A percentile compares a stretch with the other conserved stretches of the same genome.
Conservation (phyloP, 768 basidiomycete genomes). For the Boletus speciosus region DNA sequence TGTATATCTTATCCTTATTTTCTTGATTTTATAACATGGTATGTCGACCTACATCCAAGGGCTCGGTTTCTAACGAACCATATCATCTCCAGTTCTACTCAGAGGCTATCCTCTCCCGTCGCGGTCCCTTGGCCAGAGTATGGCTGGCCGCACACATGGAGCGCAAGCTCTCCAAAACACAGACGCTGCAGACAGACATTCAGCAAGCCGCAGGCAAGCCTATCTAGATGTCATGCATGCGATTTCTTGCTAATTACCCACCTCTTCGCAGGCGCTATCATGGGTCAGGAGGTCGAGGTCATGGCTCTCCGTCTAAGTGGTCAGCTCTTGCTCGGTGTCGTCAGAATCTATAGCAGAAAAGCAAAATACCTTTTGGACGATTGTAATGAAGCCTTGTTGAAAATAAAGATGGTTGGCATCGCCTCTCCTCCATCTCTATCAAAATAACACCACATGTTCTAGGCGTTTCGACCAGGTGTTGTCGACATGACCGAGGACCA, state of each 20-base stretch:
- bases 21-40: slow-evolving; percentile 27
- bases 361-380: slow-evolving; percentile 97
- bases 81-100: slow-evolving; percentile 71
- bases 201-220: slow-evolving; percentile 80
- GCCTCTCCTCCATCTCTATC: background rate
- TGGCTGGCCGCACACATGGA: slow-evolving; percentile 99
- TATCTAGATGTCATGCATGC: background rate
- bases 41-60: background rate
- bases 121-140: slow-evolving; percentile 92
- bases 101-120: slow-evolving; percentile 88
- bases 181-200: slow-evolving; percentile 93
- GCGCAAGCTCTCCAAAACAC: slow-evolving; percentile 93
- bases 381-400: slow-evolving; percentile 92
- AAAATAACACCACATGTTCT: slow-evolving; percentile 1
- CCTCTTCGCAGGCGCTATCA: slow-evolving; percentile 68
- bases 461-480: slow-evolving; percentile 93
- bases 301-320: slow-evolving; percentile 97
- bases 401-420: slow-evolving; percentile 82
- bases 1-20: slow-evolving; percentile 19
- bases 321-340: slow-evolving; percentile 93
- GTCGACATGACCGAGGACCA: slow-evolving; percentile 98
- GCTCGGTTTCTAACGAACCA: background rate
- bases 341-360: slow-evolving; percentile 95
- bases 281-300: slow-evolving; percentile 86
- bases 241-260: background rate